Percentiles rank a stretch among this genome's conserved stretches.
These are phyloP conservation scores for Lasiodiplodia hormozganensis DNA, from an alignment of 2,329 filamentous ascomycete species.

Conservation along the genomic window DNA sequence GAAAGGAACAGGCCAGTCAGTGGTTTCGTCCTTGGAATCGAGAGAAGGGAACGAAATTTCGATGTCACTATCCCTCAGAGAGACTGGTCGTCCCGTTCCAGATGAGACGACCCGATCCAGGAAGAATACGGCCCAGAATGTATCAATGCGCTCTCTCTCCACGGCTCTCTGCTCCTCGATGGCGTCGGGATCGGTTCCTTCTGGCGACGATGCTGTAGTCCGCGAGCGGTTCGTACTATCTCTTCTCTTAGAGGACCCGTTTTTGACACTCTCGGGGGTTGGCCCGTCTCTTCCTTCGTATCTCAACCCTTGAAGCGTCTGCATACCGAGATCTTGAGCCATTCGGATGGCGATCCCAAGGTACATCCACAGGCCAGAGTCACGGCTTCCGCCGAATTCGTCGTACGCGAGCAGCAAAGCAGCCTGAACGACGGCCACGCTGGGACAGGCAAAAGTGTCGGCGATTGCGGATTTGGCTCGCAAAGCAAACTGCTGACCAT, in stretches of 20 bases:
- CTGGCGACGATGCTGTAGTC: conserved; percentile 35
- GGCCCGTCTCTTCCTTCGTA: conserved; percentile 63
- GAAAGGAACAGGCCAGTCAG: conserved; percentile 78
- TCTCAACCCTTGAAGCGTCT: conserved; percentile 78
- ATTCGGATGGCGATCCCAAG: conserved; percentile 85
- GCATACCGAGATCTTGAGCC: conserved; percentile 79
- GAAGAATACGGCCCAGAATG: conserved; percentile 90
- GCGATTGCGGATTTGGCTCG: conserved; percentile 83
- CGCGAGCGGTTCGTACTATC: conserved; percentile 61
- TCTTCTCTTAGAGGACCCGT: conserved; percentile 34
- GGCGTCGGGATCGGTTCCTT: conserved; percentile 44
- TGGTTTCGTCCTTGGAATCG: conserved; percentile 59
- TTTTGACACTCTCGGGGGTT: conserved; percentile 63
- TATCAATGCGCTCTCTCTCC: conserved; percentile 83
- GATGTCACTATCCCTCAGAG: conserved; percentile 82
- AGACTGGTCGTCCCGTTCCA: conserved; percentile 83
- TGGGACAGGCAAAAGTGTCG: conserved; percentile 82
- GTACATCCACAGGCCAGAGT: conserved; percentile 94
- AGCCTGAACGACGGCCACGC: conserved; percentile 82
- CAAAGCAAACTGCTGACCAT: conserved; percentile 79
- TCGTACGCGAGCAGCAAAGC: conserved; percentile 86
- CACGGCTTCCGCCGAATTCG: conserved; percentile 85
- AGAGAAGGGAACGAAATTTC: conserved; percentile 74
- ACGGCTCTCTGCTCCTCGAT: conserved; percentile 67
- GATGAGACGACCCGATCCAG: conserved; percentile 87